A percentile compares a stretch with the other conserved stretches of the same genome.
These are phyloP conservation scores for Pythium folliculosum DNA, from an alignment of 352 stramenopile species.

Conservation along the genomic window DNA sequence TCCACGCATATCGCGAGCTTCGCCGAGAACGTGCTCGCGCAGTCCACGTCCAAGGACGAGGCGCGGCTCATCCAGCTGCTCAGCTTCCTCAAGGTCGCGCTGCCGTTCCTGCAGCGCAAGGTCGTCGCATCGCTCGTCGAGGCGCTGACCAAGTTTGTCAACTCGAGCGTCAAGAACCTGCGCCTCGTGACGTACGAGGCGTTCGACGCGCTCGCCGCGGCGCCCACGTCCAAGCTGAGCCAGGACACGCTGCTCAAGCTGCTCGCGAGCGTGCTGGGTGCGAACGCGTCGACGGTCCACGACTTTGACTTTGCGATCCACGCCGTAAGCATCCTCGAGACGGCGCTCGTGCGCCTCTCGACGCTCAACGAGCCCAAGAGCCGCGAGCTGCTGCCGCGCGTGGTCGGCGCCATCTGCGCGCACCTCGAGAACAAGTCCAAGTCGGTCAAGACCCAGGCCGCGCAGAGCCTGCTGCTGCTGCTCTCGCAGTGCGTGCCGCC, in stretches of 20 bases:
- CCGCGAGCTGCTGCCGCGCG: slow-evolving; percentile 71
- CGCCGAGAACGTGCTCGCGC: slow-evolving; percentile 76
- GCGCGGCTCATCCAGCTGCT: slow-evolving; percentile 76
- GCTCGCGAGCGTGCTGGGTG: slow-evolving; percentile 59
- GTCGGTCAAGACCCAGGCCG: slow-evolving; percentile 62
- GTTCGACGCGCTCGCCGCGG: slow-evolving; percentile 58
- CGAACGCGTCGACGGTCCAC: slow-evolving; percentile 60
- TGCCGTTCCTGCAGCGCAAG: slow-evolving; percentile 81
- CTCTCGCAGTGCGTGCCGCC: slow-evolving; percentile 61
- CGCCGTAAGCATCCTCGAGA: slow-evolving; percentile 65
- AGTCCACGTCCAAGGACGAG: slow-evolving; percentile 68
- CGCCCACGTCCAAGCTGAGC: slow-evolving; percentile 58
- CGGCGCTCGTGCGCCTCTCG: slow-evolving; percentile 65
- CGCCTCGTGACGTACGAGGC: slow-evolving; percentile 78
- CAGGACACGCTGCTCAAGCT: slow-evolving; percentile 70
- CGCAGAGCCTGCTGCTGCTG: slow-evolving; percentile 63
- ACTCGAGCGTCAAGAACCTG: slow-evolving; percentile 76
- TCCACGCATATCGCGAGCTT: slow-evolving; percentile 89
- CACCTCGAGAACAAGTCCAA: slow-evolving; percentile 66
- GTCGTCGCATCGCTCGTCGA: slow-evolving; percentile 79
- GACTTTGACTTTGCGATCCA: slow-evolving; percentile 63
- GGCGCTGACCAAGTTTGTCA: slow-evolving; percentile 69
- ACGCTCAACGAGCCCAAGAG: slow-evolving; percentile 54
- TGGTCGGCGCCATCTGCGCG: slow-evolving; percentile 70
- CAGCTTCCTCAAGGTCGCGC: slow-evolving; percentile 74